Percentiles rank a stretch among this genome's conserved stretches.
phyloP scores from a whole-genome alignment of 345 rosid species.

The Boechera stricta region DNA sequence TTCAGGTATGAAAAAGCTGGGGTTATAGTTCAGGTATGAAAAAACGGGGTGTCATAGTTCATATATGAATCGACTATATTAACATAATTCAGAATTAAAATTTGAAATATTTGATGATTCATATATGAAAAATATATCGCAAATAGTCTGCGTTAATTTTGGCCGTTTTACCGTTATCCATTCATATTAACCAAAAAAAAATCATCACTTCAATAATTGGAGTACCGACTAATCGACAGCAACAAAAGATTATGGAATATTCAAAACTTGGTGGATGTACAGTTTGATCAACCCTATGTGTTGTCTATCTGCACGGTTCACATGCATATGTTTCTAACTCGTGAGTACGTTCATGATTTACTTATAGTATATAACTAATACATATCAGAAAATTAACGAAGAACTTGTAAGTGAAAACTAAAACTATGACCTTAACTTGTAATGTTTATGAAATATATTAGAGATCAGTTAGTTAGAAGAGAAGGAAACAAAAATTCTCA shows the following conservation, averaged over 20 bases:
- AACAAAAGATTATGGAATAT: slow-evolving; percentile 1
- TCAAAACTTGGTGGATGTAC: slow-evolving; percentile 13
- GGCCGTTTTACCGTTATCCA: too few species aligned
- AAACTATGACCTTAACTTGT: background rate
- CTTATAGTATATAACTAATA: background rate
- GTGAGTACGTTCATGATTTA: background rate
- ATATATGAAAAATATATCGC: too few species aligned
- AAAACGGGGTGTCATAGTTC: too few species aligned
- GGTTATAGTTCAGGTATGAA: too few species aligned
- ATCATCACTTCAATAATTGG: slow-evolving; percentile 21
- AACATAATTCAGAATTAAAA: too few species aligned
- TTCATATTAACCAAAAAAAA: background rate
- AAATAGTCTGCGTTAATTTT: too few species aligned
- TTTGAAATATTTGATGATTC: too few species aligned
- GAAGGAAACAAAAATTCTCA: background rate
- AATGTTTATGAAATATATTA: background rate
- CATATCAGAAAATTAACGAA: background rate
- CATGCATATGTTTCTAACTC: slow-evolving; percentile 25
- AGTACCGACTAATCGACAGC: background rate
- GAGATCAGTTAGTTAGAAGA: slow-evolving; percentile 6
- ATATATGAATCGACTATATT: too few species aligned
- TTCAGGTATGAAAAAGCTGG: too few species aligned
- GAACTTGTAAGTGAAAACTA: background rate
- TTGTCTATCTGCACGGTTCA: slow-evolving; percentile 25
- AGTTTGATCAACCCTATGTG: slow-evolving; percentile 32